These are phyloP conservation scores for Beauveria bassiana DNA, from an alignment of 2,329 filamentous ascomycete species.

Conservation along the genomic window DNA sequence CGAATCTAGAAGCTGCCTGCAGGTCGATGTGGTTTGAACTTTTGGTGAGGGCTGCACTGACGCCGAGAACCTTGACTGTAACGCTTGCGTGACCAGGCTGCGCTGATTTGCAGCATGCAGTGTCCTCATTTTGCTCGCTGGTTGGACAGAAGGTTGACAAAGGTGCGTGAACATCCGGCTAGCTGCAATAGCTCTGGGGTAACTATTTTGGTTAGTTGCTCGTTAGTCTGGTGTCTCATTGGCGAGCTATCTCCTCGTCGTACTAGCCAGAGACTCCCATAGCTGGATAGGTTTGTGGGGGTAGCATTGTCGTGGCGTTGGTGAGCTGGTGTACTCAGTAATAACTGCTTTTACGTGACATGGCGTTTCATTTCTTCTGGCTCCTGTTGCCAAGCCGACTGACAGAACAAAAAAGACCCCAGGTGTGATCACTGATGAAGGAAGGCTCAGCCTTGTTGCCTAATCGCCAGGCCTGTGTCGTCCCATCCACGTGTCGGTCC, in stretches of 20 bases:
- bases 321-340: neutral
- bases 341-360: neutral
- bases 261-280: neutral
- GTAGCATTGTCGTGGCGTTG: neutral
- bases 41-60: neutral
- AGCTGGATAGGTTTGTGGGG: neutral
- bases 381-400: neutral
- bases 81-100: neutral
- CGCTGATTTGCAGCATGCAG: neutral
- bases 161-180: neutral
- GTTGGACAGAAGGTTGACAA: neutral
- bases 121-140: neutral
- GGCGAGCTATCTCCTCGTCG: no score
- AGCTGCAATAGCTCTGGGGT: neutral
- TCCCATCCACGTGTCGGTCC: no score
- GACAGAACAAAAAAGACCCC: no score
- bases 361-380: neutral
- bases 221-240: no score
- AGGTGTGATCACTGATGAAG: no score
- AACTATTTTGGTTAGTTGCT: neutral
- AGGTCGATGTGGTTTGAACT: no score
- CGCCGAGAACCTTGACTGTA: neutral
- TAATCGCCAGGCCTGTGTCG: no score
- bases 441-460: no score
- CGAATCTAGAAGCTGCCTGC: neutral